Conservation (phyloP, 805 yeast species). For the Torulaspora gathmanii region DNA sequence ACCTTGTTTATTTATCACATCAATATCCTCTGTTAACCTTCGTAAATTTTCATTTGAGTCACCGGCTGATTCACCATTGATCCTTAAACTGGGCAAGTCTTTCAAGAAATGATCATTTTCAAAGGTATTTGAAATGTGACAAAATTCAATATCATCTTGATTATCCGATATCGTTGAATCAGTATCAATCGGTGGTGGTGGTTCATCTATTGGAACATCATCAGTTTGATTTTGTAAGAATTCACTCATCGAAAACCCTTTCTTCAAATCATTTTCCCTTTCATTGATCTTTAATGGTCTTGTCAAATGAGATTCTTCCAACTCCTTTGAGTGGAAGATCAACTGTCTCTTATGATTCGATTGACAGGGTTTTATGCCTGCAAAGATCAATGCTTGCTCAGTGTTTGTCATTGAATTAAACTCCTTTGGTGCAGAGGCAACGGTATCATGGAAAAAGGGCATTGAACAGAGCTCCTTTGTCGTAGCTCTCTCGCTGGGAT, state of each 20-base stretch:
- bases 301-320: conserved; percentile 2
- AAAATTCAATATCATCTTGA: conserved; percentile 18
- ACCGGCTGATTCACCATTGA: not conserved
- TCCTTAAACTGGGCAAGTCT: conserved; percentile 1
- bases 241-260: conserved; percentile 7
- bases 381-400: conserved; percentile 28
- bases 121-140: conserved; percentile 16
- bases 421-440: conserved; percentile 12
- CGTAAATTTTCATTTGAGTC: conserved; percentile 5
- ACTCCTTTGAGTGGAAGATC: conserved; percentile 15
- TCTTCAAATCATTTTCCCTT: not conserved
- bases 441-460: conserved; percentile 52
- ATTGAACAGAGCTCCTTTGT: conserved; percentile 45
- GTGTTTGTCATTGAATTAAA: conserved; percentile 13
- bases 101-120: conserved; percentile 8
- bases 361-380: conserved; percentile 18
- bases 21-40: conserved; percentile 14
- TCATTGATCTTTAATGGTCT: conserved; percentile 1
- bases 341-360: conserved; percentile 14
- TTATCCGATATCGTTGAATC: conserved; percentile 17
- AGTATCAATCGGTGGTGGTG: conserved; percentile 9
- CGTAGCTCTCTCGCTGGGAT: conserved; percentile 61
- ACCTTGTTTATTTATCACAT: conserved; percentile 13
- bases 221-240: conserved; percentile 10
- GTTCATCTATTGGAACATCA: conserved; percentile 4